Base-by-base conservation (phyloP, 2,329 filamentous ascomycete species). In the Lizonia empirigonia region DNA sequence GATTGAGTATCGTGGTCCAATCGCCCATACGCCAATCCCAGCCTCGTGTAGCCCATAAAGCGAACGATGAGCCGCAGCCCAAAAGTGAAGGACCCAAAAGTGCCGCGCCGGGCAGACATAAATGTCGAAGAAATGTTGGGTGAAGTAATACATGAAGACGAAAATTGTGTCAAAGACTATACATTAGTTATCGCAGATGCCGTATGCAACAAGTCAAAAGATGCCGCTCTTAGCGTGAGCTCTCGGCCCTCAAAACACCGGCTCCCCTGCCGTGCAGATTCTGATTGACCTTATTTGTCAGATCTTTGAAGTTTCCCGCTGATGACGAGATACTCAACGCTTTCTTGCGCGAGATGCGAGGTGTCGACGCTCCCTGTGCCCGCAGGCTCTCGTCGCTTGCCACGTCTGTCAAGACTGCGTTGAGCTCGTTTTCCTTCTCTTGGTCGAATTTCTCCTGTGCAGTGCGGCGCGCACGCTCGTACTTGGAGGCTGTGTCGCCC, bases 401-500 rank as follows among this genome's bases (percentile, higher is more conserved):
- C 27, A 42, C 51, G 3, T 57, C 57, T 22, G 56, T 47, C 24
- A 63, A 37, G 9, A 52, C 37, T 23, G 51, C 50, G 8, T 51
- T 55, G 13, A 55, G 53, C 35, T 63, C 60, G 54, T 65, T 58
- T 68, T 71, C 67, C 7, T 70, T 67, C 35, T 83, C 80, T 16
- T 77, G 72, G 32, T 85, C 80, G 5, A 84, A 58, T 59, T 82
- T 81, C 59, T 79, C 80, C 65, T 86, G 81, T 3, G 83, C 84
- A 2, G 78, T 76, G 16, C 79, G 73, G 23, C 80, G 78, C 23
- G 80, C 77, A 37, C 81, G 77, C 69, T 85, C 82, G 56, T 87
- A 87, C 44, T 83, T 78, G 27, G 79, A 77, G 58, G 75, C 78
- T 27, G 82, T 82, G 65, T 84, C 85, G 59, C 78, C 85, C 53